Evolutionary conservation across 2,329 filamentous ascomycete species (phyloP).

Genomic region (Colletotrichum somersetense): DNA sequence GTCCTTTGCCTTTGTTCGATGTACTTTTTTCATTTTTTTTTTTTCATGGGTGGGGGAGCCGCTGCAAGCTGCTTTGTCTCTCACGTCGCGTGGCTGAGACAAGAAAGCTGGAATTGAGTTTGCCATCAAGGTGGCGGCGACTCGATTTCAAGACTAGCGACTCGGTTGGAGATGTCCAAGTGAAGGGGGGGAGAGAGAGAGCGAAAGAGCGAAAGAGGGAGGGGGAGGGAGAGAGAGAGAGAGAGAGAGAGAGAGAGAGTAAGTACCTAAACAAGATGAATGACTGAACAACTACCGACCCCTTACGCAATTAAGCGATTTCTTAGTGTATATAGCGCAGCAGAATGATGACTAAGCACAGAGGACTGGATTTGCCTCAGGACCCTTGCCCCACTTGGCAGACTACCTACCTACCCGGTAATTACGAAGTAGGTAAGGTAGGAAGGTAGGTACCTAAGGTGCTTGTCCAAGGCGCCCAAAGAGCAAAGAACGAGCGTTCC

Average conservation of each 20-base stretch:
- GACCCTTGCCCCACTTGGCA: constrained; percentile 3
- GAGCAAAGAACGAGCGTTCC: neutral
- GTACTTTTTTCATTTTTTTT: neutral
- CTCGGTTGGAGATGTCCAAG: neutral
- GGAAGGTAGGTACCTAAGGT: too few relatives aligned
- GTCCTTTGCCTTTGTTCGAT: neutral
- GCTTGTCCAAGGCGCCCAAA: neutral
- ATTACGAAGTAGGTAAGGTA: too few relatives aligned
- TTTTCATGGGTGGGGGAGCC: too few relatives aligned
- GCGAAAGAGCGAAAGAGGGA: too few relatives aligned
- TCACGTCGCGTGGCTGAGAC: too few relatives aligned
- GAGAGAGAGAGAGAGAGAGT: neutral
- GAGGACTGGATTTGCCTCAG: neutral
- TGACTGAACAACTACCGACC: too few relatives aligned
- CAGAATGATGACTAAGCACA: too few relatives aligned
- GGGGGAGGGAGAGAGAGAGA: neutral
- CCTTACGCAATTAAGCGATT: too few relatives aligned
- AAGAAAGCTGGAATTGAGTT: neutral
- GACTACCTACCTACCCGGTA: neutral
- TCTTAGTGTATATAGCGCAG: too few relatives aligned
- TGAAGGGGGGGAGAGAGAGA: neutral
- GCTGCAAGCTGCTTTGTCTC: neutral
- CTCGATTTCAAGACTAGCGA: neutral
- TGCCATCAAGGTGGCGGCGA: neutral
- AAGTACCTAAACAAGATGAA: too few relatives aligned